Conservation (phyloP, 2,329 filamentous ascomycete species). For the Alternaria solani region DNA sequence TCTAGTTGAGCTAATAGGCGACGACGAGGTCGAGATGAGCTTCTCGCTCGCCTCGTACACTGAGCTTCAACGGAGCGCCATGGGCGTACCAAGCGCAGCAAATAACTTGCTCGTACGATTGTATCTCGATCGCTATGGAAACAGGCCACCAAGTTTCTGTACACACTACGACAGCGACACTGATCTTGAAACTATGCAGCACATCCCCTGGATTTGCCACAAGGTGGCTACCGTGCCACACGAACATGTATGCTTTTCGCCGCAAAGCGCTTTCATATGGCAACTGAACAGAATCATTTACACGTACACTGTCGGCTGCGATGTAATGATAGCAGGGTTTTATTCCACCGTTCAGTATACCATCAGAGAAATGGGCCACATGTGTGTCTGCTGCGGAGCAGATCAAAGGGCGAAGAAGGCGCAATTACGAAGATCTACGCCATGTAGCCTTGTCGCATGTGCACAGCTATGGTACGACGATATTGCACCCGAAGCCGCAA, state of each 20-base stretch:
- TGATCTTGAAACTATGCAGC: slow-evolving; percentile 19
- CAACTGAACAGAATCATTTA: slow-evolving; percentile 36
- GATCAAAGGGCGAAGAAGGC: slow-evolving; percentile 20
- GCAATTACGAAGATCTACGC: slow-evolving; percentile 34
- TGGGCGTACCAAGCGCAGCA: slow-evolving; percentile 34
- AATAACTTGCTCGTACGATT: slow-evolving; percentile 38
- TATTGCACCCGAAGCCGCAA: not conserved
- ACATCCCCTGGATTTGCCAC: slow-evolving; percentile 31
- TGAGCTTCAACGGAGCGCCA: slow-evolving; percentile 33
- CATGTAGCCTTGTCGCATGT: slow-evolving; percentile 32
- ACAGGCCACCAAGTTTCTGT: slow-evolving; percentile 34
- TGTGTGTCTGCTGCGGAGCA: slow-evolving; percentile 39
- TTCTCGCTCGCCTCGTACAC: slow-evolving; percentile 36
- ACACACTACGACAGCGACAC: slow-evolving; percentile 38
- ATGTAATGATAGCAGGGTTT: slow-evolving; percentile 22
- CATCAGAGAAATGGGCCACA: slow-evolving; percentile 20
- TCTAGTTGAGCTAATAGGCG: slow-evolving; percentile 34
- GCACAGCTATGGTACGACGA: slow-evolving; percentile 27
- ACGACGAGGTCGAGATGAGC: slow-evolving; percentile 39
- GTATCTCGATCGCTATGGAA: slow-evolving; percentile 16
- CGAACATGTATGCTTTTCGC: slow-evolving; percentile 28
- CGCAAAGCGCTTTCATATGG: slow-evolving; percentile 30
- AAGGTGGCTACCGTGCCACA: slow-evolving; percentile 20
- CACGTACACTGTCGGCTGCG: slow-evolving; percentile 16
- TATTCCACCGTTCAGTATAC: slow-evolving; percentile 21